Evolutionary conservation across 2,329 filamentous ascomycete genomes (phyloP).

Genomic region (Pochonia chlamydosporia): DNA sequence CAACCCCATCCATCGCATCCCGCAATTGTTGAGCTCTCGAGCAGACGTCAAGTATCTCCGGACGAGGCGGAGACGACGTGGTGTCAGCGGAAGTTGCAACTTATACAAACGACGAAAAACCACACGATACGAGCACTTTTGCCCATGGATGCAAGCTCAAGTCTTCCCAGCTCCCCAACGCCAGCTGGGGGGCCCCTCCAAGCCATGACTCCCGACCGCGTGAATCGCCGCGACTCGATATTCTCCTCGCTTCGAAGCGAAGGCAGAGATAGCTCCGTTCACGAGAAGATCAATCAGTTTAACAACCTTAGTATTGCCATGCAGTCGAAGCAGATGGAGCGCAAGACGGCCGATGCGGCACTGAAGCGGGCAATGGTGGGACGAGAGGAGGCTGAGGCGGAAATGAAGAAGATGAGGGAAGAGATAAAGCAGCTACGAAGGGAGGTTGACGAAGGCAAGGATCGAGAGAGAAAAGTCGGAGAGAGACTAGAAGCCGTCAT

Average conservation of each 20-base stretch:
- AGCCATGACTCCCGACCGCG: constrained; percentile 57
- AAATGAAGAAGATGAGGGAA: constrained; percentile 57
- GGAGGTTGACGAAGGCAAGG: constrained; percentile 58
- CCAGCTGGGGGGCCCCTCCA: constrained; percentile 50
- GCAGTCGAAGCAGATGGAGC: constrained; percentile 55
- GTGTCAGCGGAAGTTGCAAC: not conserved
- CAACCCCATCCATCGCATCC: not conserved
- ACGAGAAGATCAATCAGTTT: constrained; percentile 67
- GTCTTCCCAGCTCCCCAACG: constrained; percentile 50
- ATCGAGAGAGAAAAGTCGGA: constrained; percentile 59
- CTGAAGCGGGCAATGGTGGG: constrained; percentile 62
- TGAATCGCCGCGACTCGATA: constrained; percentile 41
- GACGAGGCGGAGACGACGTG: constrained; percentile 3
- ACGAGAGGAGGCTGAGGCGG: constrained; percentile 66
- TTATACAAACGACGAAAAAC: not conserved
- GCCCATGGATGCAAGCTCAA: constrained; percentile 38
- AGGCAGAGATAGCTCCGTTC: constrained; percentile 54
- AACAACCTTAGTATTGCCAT: constrained; percentile 60
- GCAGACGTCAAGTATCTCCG: not conserved
- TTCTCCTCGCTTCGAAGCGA: constrained; percentile 30
- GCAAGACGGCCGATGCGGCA: constrained; percentile 59
- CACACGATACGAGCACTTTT: not conserved
- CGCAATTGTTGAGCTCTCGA: not conserved
- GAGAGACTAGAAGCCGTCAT: constrained; percentile 64
- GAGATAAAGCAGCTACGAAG: constrained; percentile 50